These are phyloP conservation scores for Actinidia chinensis DNA, from an alignment of 179 eudicot genomes.

Conservation along the genomic window DNA sequence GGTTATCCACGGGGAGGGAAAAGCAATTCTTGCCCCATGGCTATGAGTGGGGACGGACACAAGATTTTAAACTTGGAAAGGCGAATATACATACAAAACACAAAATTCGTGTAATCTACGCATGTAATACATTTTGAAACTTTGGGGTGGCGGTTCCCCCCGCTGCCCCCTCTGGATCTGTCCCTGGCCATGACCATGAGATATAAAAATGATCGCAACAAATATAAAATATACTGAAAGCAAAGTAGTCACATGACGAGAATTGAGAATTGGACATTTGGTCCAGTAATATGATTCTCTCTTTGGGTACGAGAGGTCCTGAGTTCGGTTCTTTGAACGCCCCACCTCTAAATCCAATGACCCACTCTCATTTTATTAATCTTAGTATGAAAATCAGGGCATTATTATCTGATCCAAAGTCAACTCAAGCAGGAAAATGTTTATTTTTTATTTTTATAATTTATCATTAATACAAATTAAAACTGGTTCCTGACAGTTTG, in stretches of 20 bases:
- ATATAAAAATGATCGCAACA: background rate
- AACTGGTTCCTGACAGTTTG: background rate
- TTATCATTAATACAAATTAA: background rate
- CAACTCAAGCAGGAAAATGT: background rate
- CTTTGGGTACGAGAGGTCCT: no score
- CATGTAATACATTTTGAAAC: no score
- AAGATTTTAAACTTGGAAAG: no score
- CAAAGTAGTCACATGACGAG: background rate
- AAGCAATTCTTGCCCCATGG: no score
- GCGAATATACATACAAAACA: no score
- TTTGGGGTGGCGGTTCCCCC: no score
- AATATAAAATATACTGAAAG: background rate
- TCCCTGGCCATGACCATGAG: background rate
- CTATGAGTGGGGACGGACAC: no score
- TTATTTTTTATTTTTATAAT: no score
- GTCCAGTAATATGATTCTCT: conserved; percentile 98
- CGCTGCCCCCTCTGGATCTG: no score
- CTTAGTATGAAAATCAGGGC: background rate
- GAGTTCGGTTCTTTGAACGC: conserved; percentile 99
- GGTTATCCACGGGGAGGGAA: no score
- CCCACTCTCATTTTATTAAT: background rate
- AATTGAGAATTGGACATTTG: conserved; percentile 52
- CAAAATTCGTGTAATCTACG: no score
- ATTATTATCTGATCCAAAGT: background rate
- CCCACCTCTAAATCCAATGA: conserved; percentile 33